A percentile compares a stretch with the other conserved stretches of the same genome.
phyloP scores from a whole-genome alignment of 768 basidiomycete species.

The Suillus spraguei region DNA sequence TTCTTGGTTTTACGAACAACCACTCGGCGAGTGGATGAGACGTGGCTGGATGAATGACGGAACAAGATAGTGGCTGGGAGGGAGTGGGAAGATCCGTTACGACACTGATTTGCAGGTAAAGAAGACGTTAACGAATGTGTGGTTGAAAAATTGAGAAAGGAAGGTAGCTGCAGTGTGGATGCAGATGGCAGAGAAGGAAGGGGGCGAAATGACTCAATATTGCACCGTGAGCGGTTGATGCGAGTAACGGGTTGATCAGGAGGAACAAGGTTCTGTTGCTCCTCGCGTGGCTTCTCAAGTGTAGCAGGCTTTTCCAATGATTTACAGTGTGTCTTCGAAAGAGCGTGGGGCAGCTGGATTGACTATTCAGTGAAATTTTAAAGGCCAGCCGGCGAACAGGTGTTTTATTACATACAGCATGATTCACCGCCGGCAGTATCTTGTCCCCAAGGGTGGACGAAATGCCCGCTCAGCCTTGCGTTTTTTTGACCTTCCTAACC shows the following conservation, averaged over 20 bases:
- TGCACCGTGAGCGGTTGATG: slow-evolving; percentile 11
- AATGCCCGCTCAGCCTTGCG: slow-evolving; percentile 19
- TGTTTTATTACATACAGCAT: slow-evolving; percentile 30
- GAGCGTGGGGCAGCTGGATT: slow-evolving; percentile 14
- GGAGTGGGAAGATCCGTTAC: slow-evolving; percentile 11
- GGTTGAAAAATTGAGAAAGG: slow-evolving; percentile 36
- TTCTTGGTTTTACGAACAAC: slow-evolving; percentile 20
- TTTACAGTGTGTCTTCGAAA: neutral
- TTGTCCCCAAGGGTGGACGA: slow-evolving; percentile 37
- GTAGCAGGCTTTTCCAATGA: neutral
- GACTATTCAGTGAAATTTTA: slow-evolving; percentile 13
- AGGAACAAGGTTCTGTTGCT: slow-evolving; percentile 8
- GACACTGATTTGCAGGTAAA: slow-evolving; percentile 13
- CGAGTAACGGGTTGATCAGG: slow-evolving; percentile 19
- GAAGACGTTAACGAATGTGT: slow-evolving; percentile 21
- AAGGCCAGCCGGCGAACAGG: slow-evolving; percentile 17
- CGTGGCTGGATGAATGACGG: slow-evolving; percentile 18
- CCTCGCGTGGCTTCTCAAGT: neutral
- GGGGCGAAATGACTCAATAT: slow-evolving; percentile 27
- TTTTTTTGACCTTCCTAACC: slow-evolving; percentile 28
- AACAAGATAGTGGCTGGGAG: slow-evolving; percentile 23
- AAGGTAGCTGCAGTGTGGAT: slow-evolving; percentile 42
- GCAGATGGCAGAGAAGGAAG: slow-evolving; percentile 38
- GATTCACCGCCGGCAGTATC: slow-evolving; percentile 23
- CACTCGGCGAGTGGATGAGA: slow-evolving; percentile 18